These are phyloP conservation scores for Beauveria varroae DNA, from an alignment of 2,329 filamentous ascomycete genomes.

Conservation along the genomic window DNA sequence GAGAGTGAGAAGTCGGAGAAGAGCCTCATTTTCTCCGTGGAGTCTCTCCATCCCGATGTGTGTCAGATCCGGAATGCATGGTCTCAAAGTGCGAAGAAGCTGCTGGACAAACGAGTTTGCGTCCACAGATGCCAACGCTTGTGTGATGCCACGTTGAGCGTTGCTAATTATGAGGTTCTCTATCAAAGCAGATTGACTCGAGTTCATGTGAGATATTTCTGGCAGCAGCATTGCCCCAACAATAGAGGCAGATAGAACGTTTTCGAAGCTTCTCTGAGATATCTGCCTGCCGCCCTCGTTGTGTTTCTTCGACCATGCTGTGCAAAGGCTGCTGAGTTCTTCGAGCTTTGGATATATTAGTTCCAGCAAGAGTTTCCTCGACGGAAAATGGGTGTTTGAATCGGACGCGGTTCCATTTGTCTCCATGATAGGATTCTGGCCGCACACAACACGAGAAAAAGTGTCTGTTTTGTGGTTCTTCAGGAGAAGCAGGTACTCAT, in stretches of 20 bases:
- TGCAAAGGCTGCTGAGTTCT: slow-evolving; percentile 39
- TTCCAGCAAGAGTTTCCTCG: slow-evolving; percentile 46
- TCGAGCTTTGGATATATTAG: slow-evolving; percentile 46
- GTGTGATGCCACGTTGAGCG: slow-evolving; percentile 32
- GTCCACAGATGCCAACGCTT: slow-evolving; percentile 36
- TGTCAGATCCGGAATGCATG: slow-evolving; percentile 38
- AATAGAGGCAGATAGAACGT: slow-evolving; percentile 42
- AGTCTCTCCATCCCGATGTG: slow-evolving; percentile 31
- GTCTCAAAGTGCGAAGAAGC: slow-evolving; percentile 36
- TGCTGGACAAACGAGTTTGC: slow-evolving; percentile 37
- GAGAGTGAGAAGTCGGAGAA: slow-evolving; percentile 37
- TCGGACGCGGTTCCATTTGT: slow-evolving; percentile 21
- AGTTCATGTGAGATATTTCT: slow-evolving; percentile 39
- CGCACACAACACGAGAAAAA: neutral
- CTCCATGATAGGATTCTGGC: slow-evolving; percentile 6
- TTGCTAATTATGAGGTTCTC: slow-evolving; percentile 35
- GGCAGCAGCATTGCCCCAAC: slow-evolving; percentile 39
- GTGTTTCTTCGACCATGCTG: slow-evolving; percentile 38
- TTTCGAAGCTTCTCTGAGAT: slow-evolving; percentile 45
- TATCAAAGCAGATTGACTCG: slow-evolving; percentile 40
- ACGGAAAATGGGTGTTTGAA: slow-evolving; percentile 28
- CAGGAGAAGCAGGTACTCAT: slow-evolving; percentile 50
- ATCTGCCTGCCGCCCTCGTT: slow-evolving; percentile 41
- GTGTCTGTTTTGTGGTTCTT: slow-evolving; percentile 24
- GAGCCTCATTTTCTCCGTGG: slow-evolving; percentile 28